Base-by-base conservation (phyloP, 192 early-diverging fungal species). In the Coemansia sp. region DNA sequence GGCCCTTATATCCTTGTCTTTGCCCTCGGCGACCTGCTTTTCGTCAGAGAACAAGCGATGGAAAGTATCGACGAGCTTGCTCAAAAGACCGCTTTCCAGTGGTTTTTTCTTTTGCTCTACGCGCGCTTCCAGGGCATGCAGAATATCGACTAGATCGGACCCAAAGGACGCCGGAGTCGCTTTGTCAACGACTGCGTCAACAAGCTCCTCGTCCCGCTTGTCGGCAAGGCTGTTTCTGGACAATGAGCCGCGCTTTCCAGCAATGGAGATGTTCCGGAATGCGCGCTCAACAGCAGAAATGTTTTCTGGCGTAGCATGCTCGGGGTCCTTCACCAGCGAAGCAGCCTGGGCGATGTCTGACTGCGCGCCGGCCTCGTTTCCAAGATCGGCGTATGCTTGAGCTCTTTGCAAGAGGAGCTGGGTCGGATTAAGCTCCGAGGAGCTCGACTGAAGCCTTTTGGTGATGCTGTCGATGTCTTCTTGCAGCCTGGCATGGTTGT, bases 301-400 rank as follows among this genome's bases (percentile, higher is more conserved):
- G 24, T 47, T 60, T 18, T 68, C 61, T 19, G 47, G 36, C 1
- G 55, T 22, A 4, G 22, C 56, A 57, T 68, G 50, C 25, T 18
- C 23, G 0, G 63, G 55, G 18, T 78, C 75, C 20, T 64, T 60
- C n/a, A 65, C 65, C 20, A 78, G 56, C 4, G 66, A 35, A 0
- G 75, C 69, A 14, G 75, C 75, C 22, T 58, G 69, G 11, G 75
- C 56, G 16, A 78, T 68, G 49, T 78, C 75, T 14, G 52, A 14
- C 7, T 62, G 62, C 3, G 75, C 75, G 14, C 54, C 39, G 0
- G 58, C 14, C n/a, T 60, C 62, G 24, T 72, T 56, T 13, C 75
- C 75, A 47, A 71, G 13, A 59, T 71, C 66, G 7, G 62, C 66
- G 28, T 72, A 63, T 2, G 46, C 32, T 7, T 47, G 65, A 6